phyloP scores from a whole-genome alignment of 1,284 basidiomycete species.

The Serendipita sp. region DNA sequence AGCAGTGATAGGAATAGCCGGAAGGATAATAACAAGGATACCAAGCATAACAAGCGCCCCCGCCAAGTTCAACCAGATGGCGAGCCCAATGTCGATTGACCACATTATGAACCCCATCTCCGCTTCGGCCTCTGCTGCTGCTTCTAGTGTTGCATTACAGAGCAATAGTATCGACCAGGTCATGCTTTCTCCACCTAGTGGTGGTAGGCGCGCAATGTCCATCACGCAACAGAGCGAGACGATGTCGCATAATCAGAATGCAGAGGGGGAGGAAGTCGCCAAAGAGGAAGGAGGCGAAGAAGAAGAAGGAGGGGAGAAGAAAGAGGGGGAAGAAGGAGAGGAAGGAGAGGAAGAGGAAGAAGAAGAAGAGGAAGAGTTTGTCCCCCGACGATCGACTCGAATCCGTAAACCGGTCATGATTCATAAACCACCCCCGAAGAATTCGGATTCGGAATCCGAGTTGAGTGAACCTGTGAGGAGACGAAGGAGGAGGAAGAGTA shows the following conservation, averaged over 20 bases:
- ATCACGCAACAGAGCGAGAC: too few relatives aligned
- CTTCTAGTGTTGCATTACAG: too few relatives aligned
- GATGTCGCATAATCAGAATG: too few relatives aligned
- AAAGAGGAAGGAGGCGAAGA: background rate
- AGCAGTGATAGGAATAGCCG: too few relatives aligned
- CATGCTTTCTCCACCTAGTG: too few relatives aligned
- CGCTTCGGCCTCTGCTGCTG: too few relatives aligned
- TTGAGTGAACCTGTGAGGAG: background rate
- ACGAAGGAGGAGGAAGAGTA: background rate
- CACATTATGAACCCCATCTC: background rate
- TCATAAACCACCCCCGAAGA: background rate
- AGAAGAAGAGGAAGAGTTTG: slow-evolving; percentile 5
- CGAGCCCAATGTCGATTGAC: background rate
- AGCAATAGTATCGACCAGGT: too few relatives aligned
- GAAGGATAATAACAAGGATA: too few relatives aligned
- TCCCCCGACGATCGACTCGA: background rate
- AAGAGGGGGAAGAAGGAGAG: background rate
- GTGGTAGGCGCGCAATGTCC: too few relatives aligned
- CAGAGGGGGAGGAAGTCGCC: too few relatives aligned
- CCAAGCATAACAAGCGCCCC: too few relatives aligned
- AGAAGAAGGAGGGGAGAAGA: background rate
- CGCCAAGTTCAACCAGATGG: background rate
- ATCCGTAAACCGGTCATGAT: background rate
- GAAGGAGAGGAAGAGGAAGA: slow-evolving; percentile 2
- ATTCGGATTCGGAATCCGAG: background rate